Base-by-base conservation (phyloP, 352 stramenopile species). In the Plasmopara muralis region DNA sequence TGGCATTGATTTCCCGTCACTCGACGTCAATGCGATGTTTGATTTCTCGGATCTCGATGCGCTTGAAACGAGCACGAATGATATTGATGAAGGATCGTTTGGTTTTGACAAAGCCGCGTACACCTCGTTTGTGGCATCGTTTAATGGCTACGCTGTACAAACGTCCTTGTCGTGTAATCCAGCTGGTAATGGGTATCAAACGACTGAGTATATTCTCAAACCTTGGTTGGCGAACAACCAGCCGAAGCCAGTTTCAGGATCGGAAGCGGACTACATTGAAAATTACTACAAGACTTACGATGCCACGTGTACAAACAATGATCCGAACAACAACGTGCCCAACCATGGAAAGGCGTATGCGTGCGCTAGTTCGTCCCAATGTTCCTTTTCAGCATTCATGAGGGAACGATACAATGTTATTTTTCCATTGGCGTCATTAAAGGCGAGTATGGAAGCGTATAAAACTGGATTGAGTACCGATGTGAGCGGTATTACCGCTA, bases 1-100 rank as follows among this genome's bases (percentile, higher is more conserved):
- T 52, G 73, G 68, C 6, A 74, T 89, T 33, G 28, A 71, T 0
- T 86, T 89, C 54, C 77, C 77, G 0, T 42, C 57, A 4, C 38
- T 72, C 3, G 33, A 80, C 34, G 48, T 77, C 18, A 41, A 4
- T 5, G 50, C 29, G 8, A 72, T 77, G 47, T 64, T 79, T 35
- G 43, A 85, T 51, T 89, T 89, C 46, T 72, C 64, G 0, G 18
- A 59, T 6, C 57, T 84, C 3, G 55, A 82, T 20, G 47, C 37
- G 9, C 79, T 84, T 10, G 34, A 63, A 6, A 35, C n/a, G 4
- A 54, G 14, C 1, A 74, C 76, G 28, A 29, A 49, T 4, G 44
- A 12, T 12, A 65, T 57, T 9, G 47, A 63, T 29, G 47, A 43
- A 18, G 55, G 34, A 0, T 65, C 62, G 0, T 82, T 85, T 38